phyloP scores from a whole-genome alignment of 1,139 yeast species.

The Sugiyamaella neomexicana region DNA sequence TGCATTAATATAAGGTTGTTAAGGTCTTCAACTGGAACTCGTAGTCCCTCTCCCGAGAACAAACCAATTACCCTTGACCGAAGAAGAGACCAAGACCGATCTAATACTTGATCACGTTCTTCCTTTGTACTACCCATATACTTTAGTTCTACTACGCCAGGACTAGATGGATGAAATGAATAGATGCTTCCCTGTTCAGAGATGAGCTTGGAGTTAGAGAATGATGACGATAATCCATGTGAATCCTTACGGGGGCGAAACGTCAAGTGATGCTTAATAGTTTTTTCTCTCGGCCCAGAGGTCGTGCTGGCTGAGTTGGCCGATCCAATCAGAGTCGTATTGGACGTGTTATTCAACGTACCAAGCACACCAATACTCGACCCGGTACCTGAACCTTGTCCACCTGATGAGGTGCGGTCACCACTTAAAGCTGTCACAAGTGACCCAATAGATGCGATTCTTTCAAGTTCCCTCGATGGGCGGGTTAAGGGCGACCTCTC shows the following conservation, averaged over 20 bases:
- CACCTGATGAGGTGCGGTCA: slow-evolving; percentile 4
- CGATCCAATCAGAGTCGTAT: slow-evolving; percentile 15
- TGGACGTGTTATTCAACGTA: not conserved
- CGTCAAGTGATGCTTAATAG: slow-evolving; percentile 45
- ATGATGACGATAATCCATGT: slow-evolving; percentile 47
- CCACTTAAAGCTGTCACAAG: slow-evolving; percentile 27
- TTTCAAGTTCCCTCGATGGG: slow-evolving; percentile 47
- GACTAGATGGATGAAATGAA: slow-evolving; percentile 48
- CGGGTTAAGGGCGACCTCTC: slow-evolving; percentile 46
- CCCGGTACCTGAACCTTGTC: not conserved
- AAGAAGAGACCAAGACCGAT: slow-evolving; percentile 52
- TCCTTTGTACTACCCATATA: slow-evolving; percentile 39
- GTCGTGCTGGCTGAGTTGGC: slow-evolving; percentile 13
- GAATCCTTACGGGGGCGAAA: slow-evolving; percentile 44
- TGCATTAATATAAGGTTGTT: slow-evolving; percentile 52
- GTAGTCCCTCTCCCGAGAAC: slow-evolving; percentile 50
- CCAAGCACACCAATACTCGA: slow-evolving; percentile 1
- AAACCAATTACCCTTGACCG: slow-evolving; percentile 48
- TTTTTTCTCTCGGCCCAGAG: slow-evolving; percentile 18
- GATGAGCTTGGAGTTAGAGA: slow-evolving; percentile 50
- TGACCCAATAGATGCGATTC: slow-evolving; percentile 45
- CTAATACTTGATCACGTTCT: slow-evolving; percentile 50
- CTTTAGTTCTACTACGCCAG: slow-evolving; percentile 37
- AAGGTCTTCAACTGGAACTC: slow-evolving; percentile 58
- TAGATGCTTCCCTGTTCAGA: slow-evolving; percentile 49